Percentiles rank a stretch among this genome's conserved stretches.
phyloP scores from a whole-genome alignment of 2,329 filamentous ascomycete species.

The Myriosclerotinia curreyana region DNA sequence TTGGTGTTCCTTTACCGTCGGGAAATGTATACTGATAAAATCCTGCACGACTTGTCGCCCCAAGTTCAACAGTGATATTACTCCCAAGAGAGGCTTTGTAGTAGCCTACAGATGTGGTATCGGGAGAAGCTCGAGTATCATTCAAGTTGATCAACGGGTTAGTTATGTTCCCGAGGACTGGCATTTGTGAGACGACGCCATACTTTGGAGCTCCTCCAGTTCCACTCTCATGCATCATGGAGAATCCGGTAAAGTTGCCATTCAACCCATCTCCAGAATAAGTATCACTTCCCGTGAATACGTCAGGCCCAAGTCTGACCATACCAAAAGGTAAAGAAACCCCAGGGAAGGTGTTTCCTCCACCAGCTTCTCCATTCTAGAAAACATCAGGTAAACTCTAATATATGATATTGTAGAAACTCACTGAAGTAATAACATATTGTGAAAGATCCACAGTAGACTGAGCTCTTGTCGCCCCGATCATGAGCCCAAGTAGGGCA shows the following conservation, averaged over 20 bases:
- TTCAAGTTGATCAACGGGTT: slow-evolving; percentile 56
- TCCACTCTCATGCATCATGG: slow-evolving; percentile 62
- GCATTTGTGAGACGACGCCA: slow-evolving; percentile 60
- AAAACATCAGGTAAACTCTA: neutral
- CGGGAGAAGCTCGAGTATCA: slow-evolving; percentile 49
- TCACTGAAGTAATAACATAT: slow-evolving; percentile 22
- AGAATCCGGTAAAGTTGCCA: slow-evolving; percentile 57
- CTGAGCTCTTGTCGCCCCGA: neutral
- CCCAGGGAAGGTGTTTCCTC: slow-evolving; percentile 26
- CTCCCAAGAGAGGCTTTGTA: slow-evolving; percentile 56
- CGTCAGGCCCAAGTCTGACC: slow-evolving; percentile 28
- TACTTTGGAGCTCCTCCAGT: slow-evolving; percentile 69
- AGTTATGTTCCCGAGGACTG: slow-evolving; percentile 47
- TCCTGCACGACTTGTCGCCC: slow-evolving; percentile 54
- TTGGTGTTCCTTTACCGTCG: slow-evolving; percentile 35
- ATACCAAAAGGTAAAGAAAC: slow-evolving; percentile 27
- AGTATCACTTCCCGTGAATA: slow-evolving; percentile 45
- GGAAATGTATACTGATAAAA: slow-evolving; percentile 61
- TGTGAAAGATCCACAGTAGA: slow-evolving; percentile 18
- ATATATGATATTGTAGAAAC: neutral
- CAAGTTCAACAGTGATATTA: slow-evolving; percentile 56
- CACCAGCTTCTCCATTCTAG: slow-evolving; percentile 17
- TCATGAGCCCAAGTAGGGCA: slow-evolving; percentile 11
- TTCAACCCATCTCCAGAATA: slow-evolving; percentile 51
- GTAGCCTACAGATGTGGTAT: slow-evolving; percentile 57